These are phyloP conservation scores for Hansenula lynferdii DNA, from an alignment of 1,139 yeast genomes.

Conservation along the genomic window DNA sequence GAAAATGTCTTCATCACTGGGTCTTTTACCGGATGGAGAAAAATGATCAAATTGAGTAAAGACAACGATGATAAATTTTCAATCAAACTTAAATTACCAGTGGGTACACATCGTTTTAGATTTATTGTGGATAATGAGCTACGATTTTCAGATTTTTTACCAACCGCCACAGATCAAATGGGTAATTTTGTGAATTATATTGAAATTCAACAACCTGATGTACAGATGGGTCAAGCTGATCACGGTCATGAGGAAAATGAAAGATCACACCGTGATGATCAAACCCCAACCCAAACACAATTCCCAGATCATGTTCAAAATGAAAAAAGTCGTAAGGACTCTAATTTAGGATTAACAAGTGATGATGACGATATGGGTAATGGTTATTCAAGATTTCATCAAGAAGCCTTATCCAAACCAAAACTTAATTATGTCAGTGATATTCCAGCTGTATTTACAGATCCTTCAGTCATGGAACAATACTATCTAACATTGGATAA, in stretches of 20 bases:
- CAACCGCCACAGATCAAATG: conserved; percentile 97
- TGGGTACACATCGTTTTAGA: conserved; percentile 91
- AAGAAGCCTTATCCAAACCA: conserved; percentile 34
- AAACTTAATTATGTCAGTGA: conserved; percentile 30
- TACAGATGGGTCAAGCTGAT: conserved; percentile 9
- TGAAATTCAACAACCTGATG: conserved; percentile 52
- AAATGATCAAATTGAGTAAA: conserved; percentile 72
- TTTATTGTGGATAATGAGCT: conserved; percentile 95
- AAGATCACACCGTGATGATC: conserved; percentile 10
- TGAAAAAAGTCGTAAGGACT: conserved; percentile 28
- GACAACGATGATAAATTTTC: conserved; percentile 39
- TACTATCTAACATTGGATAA: conserved; percentile 74
- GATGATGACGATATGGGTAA: conserved; percentile 79
- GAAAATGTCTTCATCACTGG: conserved; percentile 89
- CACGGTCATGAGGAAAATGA: conserved; percentile 18
- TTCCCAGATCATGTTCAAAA: conserved; percentile 3
- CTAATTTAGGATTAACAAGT: conserved; percentile 52
- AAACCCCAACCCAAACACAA: background rate
- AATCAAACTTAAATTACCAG: conserved; percentile 55
- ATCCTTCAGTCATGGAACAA: conserved; percentile 76
- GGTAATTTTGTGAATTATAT: conserved; percentile 96
- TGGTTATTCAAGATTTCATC: conserved; percentile 75
- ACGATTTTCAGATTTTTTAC: conserved; percentile 82
- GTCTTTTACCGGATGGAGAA: conserved; percentile 95
- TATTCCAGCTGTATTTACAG: conserved; percentile 89